phyloP scores from a whole-genome alignment of 176 grass and related monocot species.

The Aechmea fasciata region DNA sequence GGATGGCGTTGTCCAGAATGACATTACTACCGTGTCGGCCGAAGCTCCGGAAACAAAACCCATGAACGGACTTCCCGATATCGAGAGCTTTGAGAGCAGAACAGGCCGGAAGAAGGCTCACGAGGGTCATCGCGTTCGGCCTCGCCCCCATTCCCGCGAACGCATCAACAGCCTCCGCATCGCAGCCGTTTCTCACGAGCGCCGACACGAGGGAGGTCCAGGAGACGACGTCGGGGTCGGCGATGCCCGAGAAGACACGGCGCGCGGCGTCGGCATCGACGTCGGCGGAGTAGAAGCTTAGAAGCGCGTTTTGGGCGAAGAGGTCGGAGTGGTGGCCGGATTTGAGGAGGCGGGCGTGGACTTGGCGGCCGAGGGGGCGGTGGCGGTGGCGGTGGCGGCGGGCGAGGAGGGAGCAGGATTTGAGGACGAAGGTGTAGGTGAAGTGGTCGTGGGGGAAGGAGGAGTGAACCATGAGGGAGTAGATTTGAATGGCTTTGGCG shows the following conservation, averaged over 20 bases:
- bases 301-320: constrained; percentile 33
- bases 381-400: not conserved
- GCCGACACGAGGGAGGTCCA: constrained; percentile 46
- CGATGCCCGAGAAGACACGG: constrained; percentile 14
- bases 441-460: not conserved
- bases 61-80: constrained; percentile 27
- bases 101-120: constrained; percentile 44
- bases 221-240: constrained; percentile 23
- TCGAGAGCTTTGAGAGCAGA: constrained; percentile 21
- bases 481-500: not conserved
- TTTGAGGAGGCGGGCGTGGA: constrained; percentile 44
- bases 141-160: constrained; percentile 34
- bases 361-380: constrained; percentile 23
- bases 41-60: constrained; percentile 27
- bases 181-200: constrained; percentile 35
- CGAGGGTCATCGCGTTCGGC: constrained; percentile 43
- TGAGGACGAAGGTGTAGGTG: constrained; percentile 24
- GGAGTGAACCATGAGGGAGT: not conserved
- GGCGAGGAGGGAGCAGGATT: constrained; percentile 17
- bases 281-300: constrained; percentile 33
- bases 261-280: not conserved
- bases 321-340: constrained; percentile 33
- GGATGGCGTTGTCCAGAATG: constrained; percentile 38
- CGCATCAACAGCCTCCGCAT: constrained; percentile 28
- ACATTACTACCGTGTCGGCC: constrained; percentile 24